A percentile compares a stretch with the other conserved stretches of the same genome.
These are phyloP conservation scores for Aspergillus neotritici DNA, from an alignment of 2,329 filamentous ascomycete genomes.

Conservation along the genomic window DNA sequence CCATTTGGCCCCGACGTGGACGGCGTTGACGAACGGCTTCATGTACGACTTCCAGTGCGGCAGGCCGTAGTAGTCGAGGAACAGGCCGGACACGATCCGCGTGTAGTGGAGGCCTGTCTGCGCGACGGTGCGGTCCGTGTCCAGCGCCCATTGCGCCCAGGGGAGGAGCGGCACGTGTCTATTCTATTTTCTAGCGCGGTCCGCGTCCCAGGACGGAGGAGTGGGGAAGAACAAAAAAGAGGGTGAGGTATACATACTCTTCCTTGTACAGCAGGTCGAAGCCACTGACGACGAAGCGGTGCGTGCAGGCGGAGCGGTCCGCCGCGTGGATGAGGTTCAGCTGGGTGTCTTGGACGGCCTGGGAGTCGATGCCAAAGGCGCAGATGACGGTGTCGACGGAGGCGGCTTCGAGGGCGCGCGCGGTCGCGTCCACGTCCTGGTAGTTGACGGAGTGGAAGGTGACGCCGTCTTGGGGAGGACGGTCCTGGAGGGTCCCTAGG, in stretches of 20 bases:
- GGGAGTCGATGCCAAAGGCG: slow-evolving; percentile 2
- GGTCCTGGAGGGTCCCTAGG: no score
- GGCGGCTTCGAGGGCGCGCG: neutral
- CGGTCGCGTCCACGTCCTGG: no score
- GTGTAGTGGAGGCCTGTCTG: neutral
- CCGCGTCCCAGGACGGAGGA: no score
- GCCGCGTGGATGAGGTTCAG: slow-evolving; percentile 2
- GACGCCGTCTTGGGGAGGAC: no score
- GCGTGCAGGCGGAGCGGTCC: neutral
- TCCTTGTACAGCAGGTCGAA: slow-evolving; percentile 4
- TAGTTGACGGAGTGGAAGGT: no score
- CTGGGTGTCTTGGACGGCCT: slow-evolving; percentile 1
- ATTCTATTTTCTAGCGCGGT: neutral
- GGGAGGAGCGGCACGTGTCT: slow-evolving; percentile 1
- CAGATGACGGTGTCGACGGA: slow-evolving; percentile 1
- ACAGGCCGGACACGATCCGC: neutral
- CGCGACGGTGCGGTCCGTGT: neutral
- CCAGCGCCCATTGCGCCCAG: slow-evolving; percentile 1
- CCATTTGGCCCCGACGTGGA: neutral
- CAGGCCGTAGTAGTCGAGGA: slow-evolving; percentile 1
- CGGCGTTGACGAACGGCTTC: neutral
- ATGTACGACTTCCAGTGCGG: neutral
- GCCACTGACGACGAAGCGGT: slow-evolving; percentile 1
- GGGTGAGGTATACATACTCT: neutral
- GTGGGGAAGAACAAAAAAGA: no score